These are phyloP conservation scores for Exobasidium rhododendri DNA, from an alignment of 1,284 basidiomycete genomes.

Conservation along the genomic window DNA sequence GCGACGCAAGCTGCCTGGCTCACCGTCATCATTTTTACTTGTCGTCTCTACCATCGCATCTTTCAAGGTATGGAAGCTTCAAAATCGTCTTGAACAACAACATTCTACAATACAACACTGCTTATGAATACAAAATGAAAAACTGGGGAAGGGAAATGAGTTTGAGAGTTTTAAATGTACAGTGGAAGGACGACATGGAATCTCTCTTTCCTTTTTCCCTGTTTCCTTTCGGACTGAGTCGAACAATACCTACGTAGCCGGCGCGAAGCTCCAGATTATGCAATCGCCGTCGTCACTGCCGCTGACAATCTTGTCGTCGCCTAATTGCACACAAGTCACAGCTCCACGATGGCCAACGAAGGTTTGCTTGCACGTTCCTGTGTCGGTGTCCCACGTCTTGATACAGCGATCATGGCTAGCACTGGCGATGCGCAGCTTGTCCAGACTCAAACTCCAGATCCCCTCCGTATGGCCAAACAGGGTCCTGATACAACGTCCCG, in stretches of 20 bases:
- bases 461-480: conserved; percentile 91
- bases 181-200: too few relatives aligned
- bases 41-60: too few relatives aligned
- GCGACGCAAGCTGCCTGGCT: too few relatives aligned
- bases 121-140: too few relatives aligned
- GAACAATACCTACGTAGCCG: background rate
- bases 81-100: too few relatives aligned
- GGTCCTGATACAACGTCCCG: conserved; percentile 73
- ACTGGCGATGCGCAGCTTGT: conserved; percentile 85
- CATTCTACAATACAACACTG: too few relatives aligned
- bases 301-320: conserved; percentile 92
- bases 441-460: conserved; percentile 90
- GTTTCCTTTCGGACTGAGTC: too few relatives aligned
- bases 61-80: too few relatives aligned
- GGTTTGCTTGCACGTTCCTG: conserved; percentile 81
- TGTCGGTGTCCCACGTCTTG: conserved; percentile 85
- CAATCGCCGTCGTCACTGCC: conserved; percentile 85
- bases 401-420: conserved; percentile 89
- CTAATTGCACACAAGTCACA: conserved; percentile 83
- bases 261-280: conserved; percentile 47
- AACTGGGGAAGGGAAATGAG: too few relatives aligned
- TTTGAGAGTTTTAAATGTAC: too few relatives aligned
- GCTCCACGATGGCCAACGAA: conserved; percentile 91
- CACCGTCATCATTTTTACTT: too few relatives aligned
- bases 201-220: background rate